These are phyloP conservation scores for Cadophora sp. DNA, from an alignment of 2,329 filamentous ascomycete species.

Conservation along the genomic window DNA sequence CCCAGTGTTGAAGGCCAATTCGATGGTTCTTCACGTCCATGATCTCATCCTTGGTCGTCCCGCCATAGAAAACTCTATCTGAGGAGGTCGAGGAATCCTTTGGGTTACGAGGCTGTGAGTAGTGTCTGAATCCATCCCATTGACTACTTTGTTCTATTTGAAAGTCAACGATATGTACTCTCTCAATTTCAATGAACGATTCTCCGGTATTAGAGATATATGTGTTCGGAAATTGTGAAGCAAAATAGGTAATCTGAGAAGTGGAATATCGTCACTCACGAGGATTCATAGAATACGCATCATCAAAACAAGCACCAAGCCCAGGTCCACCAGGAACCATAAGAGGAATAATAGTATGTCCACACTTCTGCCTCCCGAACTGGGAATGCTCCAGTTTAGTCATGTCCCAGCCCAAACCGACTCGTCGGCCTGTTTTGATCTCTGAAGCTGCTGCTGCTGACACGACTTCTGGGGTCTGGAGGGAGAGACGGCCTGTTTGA, in stretches of 20 bases:
- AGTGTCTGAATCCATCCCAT: constrained; percentile 59
- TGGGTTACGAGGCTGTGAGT: constrained; percentile 50
- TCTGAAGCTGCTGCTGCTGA: constrained; percentile 55
- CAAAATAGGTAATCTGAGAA: background rate
- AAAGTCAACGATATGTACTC: background rate
- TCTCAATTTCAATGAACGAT: background rate
- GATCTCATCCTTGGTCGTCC: constrained; percentile 54
- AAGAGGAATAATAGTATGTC: constrained; percentile 57
- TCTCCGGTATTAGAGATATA: background rate
- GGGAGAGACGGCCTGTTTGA: constrained; percentile 47
- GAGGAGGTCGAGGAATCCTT: constrained; percentile 34
- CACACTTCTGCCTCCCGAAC: constrained; percentile 57
- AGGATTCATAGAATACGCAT: constrained; percentile 58
- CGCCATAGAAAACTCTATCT: constrained; percentile 56
- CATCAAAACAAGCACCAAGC: constrained; percentile 54
- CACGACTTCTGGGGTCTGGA: constrained; percentile 60
- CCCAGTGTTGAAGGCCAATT: constrained; percentile 57
- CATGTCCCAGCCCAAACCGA: constrained; percentile 62
- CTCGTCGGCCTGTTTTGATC: constrained; percentile 58
- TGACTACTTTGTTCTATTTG: constrained; percentile 54
- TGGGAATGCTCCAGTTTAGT: constrained; percentile 62
- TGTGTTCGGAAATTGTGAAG: background rate
- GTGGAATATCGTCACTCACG: constrained; percentile 43
- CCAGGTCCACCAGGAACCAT: constrained; percentile 45
- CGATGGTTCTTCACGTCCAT: constrained; percentile 51